These are phyloP conservation scores for Arthrobotrys sphaeroides DNA, from an alignment of 2,329 filamentous ascomycete species.

Conservation along the genomic window DNA sequence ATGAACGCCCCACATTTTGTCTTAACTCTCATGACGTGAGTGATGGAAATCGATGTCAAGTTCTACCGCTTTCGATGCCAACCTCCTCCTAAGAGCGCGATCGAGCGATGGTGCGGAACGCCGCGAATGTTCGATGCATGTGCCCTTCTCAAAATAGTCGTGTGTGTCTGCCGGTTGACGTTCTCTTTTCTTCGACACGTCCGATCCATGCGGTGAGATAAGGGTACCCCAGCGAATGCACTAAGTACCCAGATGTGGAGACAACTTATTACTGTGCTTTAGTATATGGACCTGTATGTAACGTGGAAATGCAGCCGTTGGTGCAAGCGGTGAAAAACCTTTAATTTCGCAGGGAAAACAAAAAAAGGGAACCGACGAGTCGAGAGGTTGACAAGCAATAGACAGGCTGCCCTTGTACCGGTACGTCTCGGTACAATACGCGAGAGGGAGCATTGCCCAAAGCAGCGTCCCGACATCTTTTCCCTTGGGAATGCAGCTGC, in stretches of 20 bases:
- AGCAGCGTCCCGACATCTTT: slow-evolving; percentile 40
- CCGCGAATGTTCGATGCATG: slow-evolving; percentile 8
- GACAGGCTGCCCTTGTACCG: slow-evolving; percentile 52
- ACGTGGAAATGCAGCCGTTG: slow-evolving; percentile 52
- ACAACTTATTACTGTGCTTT: slow-evolving; percentile 39
- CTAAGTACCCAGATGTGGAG: slow-evolving; percentile 23
- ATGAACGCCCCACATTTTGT: slow-evolving; percentile 48
- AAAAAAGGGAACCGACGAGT: slow-evolving; percentile 16
- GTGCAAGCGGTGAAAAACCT: slow-evolving; percentile 44
- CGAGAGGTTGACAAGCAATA: slow-evolving; percentile 32
- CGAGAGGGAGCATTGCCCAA: slow-evolving; percentile 53
- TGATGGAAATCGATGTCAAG: slow-evolving; percentile 51
- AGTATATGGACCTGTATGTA: slow-evolving; percentile 40
- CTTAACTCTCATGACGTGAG: slow-evolving; percentile 52
- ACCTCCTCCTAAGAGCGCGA: slow-evolving; percentile 24
- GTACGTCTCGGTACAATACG: slow-evolving; percentile 55
- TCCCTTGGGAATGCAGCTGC: slow-evolving; percentile 27
- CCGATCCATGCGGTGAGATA: slow-evolving; percentile 20
- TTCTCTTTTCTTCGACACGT: slow-evolving; percentile 17
- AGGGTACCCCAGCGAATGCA: slow-evolving; percentile 31
- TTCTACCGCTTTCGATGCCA: slow-evolving; percentile 49
- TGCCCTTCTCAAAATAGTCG: slow-evolving; percentile 22
- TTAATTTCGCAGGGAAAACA: slow-evolving; percentile 55
- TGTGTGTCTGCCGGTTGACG: slow-evolving; percentile 10
- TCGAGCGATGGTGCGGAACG: slow-evolving; percentile 15